Percentiles rank a stretch among this genome's conserved stretches.
phyloP scores from a whole-genome alignment of 2,329 filamentous ascomycete genomes.

The Epichloe aotearoae region DNA sequence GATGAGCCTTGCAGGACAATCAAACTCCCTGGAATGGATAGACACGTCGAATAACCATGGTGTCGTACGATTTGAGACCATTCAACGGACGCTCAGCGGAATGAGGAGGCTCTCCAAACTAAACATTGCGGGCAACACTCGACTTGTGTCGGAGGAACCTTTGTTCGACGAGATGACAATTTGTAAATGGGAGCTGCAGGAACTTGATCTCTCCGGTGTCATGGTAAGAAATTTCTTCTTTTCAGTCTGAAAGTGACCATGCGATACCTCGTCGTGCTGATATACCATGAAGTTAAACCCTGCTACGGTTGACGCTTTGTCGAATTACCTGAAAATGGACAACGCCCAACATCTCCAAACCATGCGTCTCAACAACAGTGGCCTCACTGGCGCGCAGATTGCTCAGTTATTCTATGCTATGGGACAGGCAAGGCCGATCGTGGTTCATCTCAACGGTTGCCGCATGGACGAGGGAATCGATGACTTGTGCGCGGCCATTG shows the following conservation, averaged over 20 bases:
- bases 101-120: conserved; percentile 32
- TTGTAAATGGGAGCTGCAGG: conserved; percentile 33
- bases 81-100: conserved; percentile 30
- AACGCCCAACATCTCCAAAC: conserved; percentile 28
- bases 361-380: conserved; percentile 37
- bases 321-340: conserved; percentile 29
- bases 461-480: conserved; percentile 39
- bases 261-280: conserved; percentile 5
- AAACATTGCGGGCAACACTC: conserved; percentile 37
- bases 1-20: conserved; percentile 31
- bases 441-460: conserved; percentile 37
- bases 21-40: conserved; percentile 31
- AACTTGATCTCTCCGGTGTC: conserved; percentile 41
- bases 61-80: conserved; percentile 32
- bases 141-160: conserved; percentile 29
- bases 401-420: conserved; percentile 38
- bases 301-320: conserved; percentile 32
- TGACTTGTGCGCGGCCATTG: conserved; percentile 34
- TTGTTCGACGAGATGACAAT: conserved; percentile 33
- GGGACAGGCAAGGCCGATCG: conserved; percentile 32
- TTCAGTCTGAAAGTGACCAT: neutral
- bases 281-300: conserved; percentile 29
- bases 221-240: conserved; percentile 22
- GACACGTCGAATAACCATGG: conserved; percentile 41
- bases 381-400: conserved; percentile 35